Percentiles rank a stretch among this genome's conserved stretches.
Evolutionary conservation across 2,329 filamentous ascomycete species (phyloP).

Genomic region (Paraphaeosphaeria minitans): DNA sequence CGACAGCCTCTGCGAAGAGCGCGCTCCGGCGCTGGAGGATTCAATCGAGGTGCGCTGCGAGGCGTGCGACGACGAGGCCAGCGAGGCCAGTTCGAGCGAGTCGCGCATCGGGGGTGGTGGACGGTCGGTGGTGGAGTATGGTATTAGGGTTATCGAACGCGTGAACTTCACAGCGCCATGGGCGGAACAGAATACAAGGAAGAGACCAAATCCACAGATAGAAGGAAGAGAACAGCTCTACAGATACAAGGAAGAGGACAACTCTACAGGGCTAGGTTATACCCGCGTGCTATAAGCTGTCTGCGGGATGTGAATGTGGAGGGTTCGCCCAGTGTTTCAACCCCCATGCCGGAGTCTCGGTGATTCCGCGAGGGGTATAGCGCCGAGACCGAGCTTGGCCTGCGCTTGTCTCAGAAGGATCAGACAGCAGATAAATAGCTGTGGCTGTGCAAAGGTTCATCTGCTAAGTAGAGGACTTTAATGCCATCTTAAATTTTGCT

Average conservation of each 20-base stretch:
- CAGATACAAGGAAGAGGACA: neutral
- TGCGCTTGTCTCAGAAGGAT: too few relatives aligned
- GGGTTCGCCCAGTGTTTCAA: constrained; percentile 17
- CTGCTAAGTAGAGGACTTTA: too few relatives aligned
- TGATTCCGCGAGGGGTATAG: constrained; percentile 30
- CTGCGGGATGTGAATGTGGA: constrained; percentile 14
- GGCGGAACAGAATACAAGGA: constrained; percentile 7
- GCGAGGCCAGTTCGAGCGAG: constrained; percentile 93
- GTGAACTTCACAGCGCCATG: constrained; percentile 32
- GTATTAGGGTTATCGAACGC: constrained; percentile 10
- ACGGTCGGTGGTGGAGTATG: constrained; percentile 28
- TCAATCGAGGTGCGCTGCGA: constrained; percentile 69
- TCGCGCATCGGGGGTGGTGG: constrained; percentile 66
- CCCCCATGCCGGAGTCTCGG: constrained; percentile 20
- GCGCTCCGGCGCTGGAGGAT: constrained; percentile 81
- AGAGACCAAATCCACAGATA: too few relatives aligned
- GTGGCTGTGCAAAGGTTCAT: too few relatives aligned
- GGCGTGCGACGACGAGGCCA: constrained; percentile 80
- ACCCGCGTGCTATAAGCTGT: constrained; percentile 18
- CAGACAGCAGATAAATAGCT: too few relatives aligned
- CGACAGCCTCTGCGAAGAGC: constrained; percentile 90
- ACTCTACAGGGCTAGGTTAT: constrained; percentile 1
- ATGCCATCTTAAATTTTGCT: too few relatives aligned
- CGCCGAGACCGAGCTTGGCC: constrained; percentile 2
- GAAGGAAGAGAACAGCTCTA: too few relatives aligned